phyloP scores from a whole-genome alignment of 73 alveolate genomes.

The Effrenium voratum region DNA sequence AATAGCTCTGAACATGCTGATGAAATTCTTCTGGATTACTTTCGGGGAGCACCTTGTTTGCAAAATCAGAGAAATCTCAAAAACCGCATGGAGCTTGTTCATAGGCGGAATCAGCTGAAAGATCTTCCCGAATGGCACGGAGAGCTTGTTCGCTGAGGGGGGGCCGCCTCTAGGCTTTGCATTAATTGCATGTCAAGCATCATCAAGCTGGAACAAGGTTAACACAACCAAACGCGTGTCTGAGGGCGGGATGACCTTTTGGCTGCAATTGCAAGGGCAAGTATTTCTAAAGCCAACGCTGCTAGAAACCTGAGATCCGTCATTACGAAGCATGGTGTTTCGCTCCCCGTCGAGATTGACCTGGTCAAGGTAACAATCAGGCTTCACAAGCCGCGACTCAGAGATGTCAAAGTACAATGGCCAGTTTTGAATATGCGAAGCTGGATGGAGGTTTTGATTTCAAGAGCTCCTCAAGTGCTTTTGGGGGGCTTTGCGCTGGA shows the following conservation, averaged over 20 bases:
- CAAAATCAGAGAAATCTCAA: background rate
- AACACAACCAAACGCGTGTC: background rate
- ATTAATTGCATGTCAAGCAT: background rate
- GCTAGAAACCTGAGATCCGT: conserved; percentile 9
- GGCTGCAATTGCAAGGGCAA: background rate
- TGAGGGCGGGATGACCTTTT: conserved; percentile 32
- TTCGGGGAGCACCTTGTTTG: conserved; percentile 3
- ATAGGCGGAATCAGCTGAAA: background rate
- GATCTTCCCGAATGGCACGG: background rate
- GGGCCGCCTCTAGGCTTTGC: no score
- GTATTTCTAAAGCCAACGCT: background rate
- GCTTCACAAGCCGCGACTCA: background rate
- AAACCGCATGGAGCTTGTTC: background rate
- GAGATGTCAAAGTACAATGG: background rate
- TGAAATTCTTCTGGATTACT: background rate
- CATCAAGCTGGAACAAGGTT: background rate
- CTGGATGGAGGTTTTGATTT: background rate
- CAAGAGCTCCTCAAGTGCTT: background rate
- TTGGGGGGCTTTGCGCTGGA: background rate
- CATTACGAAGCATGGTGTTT: background rate
- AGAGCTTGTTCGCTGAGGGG: no score
- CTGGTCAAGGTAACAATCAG: background rate
- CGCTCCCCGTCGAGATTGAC: background rate
- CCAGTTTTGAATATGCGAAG: conserved; percentile 10
- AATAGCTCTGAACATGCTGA: background rate